These are phyloP conservation scores for Alternaria postmessia DNA, from an alignment of 2,329 filamentous ascomycete species.

Conservation along the genomic window DNA sequence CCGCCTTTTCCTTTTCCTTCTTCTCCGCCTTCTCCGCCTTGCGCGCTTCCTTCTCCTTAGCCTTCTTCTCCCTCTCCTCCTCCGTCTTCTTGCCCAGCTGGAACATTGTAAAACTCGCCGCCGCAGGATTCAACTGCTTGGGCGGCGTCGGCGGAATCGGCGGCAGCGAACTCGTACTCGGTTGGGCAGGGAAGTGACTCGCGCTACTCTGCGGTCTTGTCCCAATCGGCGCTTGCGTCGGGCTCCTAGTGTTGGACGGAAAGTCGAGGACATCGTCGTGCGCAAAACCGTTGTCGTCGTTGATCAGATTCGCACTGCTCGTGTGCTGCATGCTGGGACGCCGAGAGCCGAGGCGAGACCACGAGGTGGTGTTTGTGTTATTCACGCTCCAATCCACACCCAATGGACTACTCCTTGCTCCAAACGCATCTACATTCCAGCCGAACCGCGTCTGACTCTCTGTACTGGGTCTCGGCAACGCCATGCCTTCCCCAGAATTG, in stretches of 20 bases:
- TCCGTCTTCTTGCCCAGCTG: slow-evolving; percentile 41
- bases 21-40: slow-evolving; percentile 44
- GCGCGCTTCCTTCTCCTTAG: slow-evolving; percentile 50
- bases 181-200: slow-evolving; percentile 29
- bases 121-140: slow-evolving; percentile 78
- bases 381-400: slow-evolving; percentile 54
- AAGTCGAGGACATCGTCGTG: slow-evolving; percentile 62
- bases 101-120: slow-evolving; percentile 77
- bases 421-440: slow-evolving; percentile 49
- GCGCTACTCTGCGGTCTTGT: slow-evolving; percentile 69
- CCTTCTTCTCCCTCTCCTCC: slow-evolving; percentile 44
- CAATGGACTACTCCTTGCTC: slow-evolving; percentile 52
- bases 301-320: slow-evolving; percentile 68
- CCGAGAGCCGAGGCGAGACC: slow-evolving; percentile 80
- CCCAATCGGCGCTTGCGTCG: slow-evolving; percentile 75
- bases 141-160: slow-evolving; percentile 58
- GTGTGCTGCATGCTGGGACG: slow-evolving; percentile 82
- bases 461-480: slow-evolving; percentile 49
- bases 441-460: slow-evolving; percentile 51
- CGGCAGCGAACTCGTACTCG: slow-evolving; percentile 26
- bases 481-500: slow-evolving; percentile 59
- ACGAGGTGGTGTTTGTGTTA: slow-evolving; percentile 58
- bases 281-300: slow-evolving; percentile 56
- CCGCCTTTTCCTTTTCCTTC: slow-evolving; percentile 51
- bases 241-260: slow-evolving; percentile 58